Evolutionary conservation across 345 rosid genomes (phyloP).

Genomic region (Populus nigra): DNA sequence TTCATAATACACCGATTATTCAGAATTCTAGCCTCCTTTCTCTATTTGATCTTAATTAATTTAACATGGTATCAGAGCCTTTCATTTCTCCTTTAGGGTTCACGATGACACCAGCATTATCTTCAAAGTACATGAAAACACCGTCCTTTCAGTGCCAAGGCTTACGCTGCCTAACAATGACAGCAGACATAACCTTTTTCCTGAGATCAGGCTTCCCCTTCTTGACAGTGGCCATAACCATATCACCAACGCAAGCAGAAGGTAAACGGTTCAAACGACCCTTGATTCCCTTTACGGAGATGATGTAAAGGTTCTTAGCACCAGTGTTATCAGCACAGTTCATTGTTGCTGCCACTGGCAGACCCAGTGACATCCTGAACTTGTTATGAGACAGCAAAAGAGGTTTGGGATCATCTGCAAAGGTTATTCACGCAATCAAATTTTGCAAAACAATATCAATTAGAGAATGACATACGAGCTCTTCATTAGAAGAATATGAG

Average conservation of each 20-base stretch:
- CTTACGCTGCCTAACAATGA: slow-evolving; percentile 36
- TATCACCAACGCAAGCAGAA: slow-evolving; percentile 83
- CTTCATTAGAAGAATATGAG: too few species aligned
- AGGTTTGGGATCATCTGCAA: too few species aligned
- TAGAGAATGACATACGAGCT: too few species aligned
- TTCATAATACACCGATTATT: too few species aligned
- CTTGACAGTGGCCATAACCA: slow-evolving; percentile 39
- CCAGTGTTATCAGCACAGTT: slow-evolving; percentile 98
- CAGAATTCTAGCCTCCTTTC: too few species aligned
- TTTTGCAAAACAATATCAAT: too few species aligned
- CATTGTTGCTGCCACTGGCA: slow-evolving; percentile 95
- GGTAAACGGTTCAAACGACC: slow-evolving; percentile 89
- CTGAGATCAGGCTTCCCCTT: slow-evolving; percentile 38
- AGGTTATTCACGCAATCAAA: too few species aligned
- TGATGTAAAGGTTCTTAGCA: slow-evolving; percentile 91
- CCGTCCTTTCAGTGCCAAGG: slow-evolving; percentile 61
- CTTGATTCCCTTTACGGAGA: slow-evolving; percentile 89
- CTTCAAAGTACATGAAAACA: slow-evolving; percentile 98
- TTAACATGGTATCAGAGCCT: too few species aligned
- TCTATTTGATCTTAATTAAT: too few species aligned
- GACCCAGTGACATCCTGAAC: slow-evolving; percentile 96
- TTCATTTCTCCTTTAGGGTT: too few species aligned
- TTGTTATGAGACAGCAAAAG: slow-evolving; percentile 30
- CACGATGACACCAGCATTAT: too few species aligned
- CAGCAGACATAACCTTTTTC: slow-evolving; percentile 38